Conservation (phyloP, 441 rosid genomes). For the Bocquillonia castaneifolia region DNA sequence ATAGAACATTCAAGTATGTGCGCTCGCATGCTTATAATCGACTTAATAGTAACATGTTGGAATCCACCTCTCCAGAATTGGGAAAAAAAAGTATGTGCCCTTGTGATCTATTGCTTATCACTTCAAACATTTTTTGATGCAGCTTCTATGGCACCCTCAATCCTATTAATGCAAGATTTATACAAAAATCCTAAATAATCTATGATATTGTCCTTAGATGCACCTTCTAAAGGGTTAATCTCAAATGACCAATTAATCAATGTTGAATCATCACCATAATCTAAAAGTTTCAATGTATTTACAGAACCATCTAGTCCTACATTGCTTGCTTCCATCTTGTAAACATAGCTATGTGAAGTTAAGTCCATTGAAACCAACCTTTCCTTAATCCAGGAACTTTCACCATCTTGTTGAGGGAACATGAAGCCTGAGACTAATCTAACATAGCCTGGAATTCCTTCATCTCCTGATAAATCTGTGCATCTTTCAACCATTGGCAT, state of each 20-base stretch:
- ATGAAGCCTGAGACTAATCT: constrained; percentile 51
- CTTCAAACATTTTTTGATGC: constrained; percentile 18
- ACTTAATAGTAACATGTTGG: too few relatives aligned
- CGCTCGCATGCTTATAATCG: too few relatives aligned
- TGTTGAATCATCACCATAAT: constrained; percentile 40
- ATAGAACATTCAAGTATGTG: too few relatives aligned
- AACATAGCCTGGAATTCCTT: constrained; percentile 42
- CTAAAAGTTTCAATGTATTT: constrained; percentile 36
- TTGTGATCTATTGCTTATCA: too few relatives aligned
- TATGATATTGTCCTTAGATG: constrained; percentile 33
- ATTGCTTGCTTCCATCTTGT: constrained; percentile 52
- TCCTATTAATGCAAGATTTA: constrained; percentile 51
- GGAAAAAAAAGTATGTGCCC: too few relatives aligned
- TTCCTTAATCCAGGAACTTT: constrained; percentile 60
- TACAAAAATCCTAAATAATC: constrained; percentile 52
- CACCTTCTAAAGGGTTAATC: constrained; percentile 41
- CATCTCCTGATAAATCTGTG: constrained; percentile 40
- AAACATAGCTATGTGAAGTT: constrained; percentile 30
- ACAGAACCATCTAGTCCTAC: constrained; percentile 50
- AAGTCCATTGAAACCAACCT: constrained; percentile 43
- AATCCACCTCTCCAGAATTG: too few relatives aligned
- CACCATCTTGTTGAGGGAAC: constrained; percentile 53
- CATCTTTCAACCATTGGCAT: constrained; percentile 55
- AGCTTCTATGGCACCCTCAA: constrained; percentile 38
- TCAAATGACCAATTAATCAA: constrained; percentile 45